phyloP scores from a whole-genome alignment of 495 filamentous ascomycete species.

The Acidiella bohemica region DNA sequence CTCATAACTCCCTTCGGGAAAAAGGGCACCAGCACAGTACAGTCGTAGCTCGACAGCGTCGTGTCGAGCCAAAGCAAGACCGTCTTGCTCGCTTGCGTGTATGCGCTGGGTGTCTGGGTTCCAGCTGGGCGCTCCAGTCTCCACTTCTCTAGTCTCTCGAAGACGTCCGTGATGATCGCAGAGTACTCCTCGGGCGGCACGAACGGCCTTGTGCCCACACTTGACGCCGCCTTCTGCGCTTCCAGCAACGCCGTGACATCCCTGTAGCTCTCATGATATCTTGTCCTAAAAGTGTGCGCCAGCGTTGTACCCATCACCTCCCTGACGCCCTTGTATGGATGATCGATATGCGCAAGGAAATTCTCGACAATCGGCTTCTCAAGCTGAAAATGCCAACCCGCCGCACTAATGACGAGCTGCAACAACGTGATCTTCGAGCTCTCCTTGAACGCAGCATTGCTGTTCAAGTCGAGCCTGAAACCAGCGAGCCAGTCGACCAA shows the following conservation, averaged over 20 bases:
- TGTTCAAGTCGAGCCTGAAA: slow-evolving; percentile 84
- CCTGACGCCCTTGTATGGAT: slow-evolving; percentile 93
- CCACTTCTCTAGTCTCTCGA: slow-evolving; percentile 75
- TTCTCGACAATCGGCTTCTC: slow-evolving; percentile 80
- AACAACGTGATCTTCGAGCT: slow-evolving; percentile 90
- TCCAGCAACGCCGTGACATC: slow-evolving; percentile 62
- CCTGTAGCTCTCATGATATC: slow-evolving; percentile 84
- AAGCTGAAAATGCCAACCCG: slow-evolving; percentile 91
- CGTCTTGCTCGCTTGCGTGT: slow-evolving; percentile 93
- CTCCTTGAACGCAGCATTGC: slow-evolving; percentile 97
- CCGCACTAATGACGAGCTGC: slow-evolving; percentile 72
- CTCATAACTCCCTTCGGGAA: slow-evolving; percentile 82
- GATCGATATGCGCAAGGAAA: slow-evolving; percentile 82
- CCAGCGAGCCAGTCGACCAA: slow-evolving; percentile 69
- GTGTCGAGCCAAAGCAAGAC: slow-evolving; percentile 90
- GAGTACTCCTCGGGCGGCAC: slow-evolving; percentile 60
- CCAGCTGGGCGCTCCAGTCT: slow-evolving; percentile 70
- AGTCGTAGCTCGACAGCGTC: slow-evolving; percentile 81
- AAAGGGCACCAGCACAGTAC: slow-evolving; percentile 79
- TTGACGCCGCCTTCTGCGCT: slow-evolving; percentile 61
- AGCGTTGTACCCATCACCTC: slow-evolving; percentile 88
- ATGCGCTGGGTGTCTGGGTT: slow-evolving; percentile 83
- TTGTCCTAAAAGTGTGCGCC: slow-evolving; percentile 70
- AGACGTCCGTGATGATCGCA: slow-evolving; percentile 58
- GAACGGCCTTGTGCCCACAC: slow-evolving; percentile 78